These are phyloP conservation scores for Yamadazyma songkhlaensis DNA, from an alignment of 1,139 yeast species.

Conservation along the genomic window DNA sequence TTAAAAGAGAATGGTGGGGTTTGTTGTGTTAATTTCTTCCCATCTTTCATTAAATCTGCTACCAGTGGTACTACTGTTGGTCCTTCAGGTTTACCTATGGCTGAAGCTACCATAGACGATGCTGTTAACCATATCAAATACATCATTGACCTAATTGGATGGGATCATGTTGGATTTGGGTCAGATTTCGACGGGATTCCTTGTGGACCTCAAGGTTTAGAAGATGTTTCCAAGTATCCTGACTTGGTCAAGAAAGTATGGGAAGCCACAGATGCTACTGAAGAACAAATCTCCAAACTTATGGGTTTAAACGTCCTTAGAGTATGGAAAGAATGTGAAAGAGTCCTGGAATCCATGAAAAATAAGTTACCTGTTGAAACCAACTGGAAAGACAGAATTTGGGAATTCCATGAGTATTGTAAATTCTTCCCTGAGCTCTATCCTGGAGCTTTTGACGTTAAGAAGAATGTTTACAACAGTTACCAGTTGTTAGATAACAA, in stretches of 20 bases:
- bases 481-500: constrained; percentile 1
- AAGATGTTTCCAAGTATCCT: constrained; percentile 54
- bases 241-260: constrained; percentile 41
- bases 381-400: constrained; percentile 40
- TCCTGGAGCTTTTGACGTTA: constrained; percentile 27
- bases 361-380: constrained; percentile 28
- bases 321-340: constrained; percentile 48
- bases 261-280: constrained; percentile 35
- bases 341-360: constrained; percentile 23
- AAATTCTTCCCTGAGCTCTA: constrained; percentile 33
- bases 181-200: constrained; percentile 55
- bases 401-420: constrained; percentile 36
- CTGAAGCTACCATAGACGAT: constrained; percentile 39
- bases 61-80: too few species aligned
- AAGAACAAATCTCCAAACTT: constrained; percentile 38
- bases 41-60: constrained; percentile 32
- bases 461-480: constrained; percentile 2
- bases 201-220: constrained; percentile 46
- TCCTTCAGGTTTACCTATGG: too few species aligned
- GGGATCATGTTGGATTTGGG: constrained; percentile 56
- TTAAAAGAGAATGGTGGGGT: constrained; percentile 48
- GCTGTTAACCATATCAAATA: constrained; percentile 47
- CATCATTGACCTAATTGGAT: constrained; percentile 44
- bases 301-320: constrained; percentile 50
- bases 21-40: constrained; percentile 47